These are phyloP conservation scores for Echinosophora koreensis DNA, from an alignment of 306 rosid species.

Conservation along the genomic window DNA sequence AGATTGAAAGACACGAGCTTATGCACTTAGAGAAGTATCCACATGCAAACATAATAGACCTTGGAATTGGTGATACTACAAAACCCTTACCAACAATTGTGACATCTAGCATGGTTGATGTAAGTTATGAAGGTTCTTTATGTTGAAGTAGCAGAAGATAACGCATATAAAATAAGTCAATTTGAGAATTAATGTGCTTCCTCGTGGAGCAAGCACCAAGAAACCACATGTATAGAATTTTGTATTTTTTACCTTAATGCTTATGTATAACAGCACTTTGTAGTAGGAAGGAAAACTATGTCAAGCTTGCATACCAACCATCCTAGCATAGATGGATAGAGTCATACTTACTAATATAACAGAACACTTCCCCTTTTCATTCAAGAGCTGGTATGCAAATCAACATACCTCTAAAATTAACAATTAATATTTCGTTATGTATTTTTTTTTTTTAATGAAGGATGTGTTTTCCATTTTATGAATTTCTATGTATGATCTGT, in stretches of 20 bases:
- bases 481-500: not conserved
- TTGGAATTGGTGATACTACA: constrained; percentile 80
- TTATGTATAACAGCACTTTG: not conserved
- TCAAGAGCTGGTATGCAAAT: not conserved
- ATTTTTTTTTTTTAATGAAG: not conserved
- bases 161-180: not conserved
- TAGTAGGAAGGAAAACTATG: not conserved
- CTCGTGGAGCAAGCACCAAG: not conserved
- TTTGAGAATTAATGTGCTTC: constrained; percentile 3
- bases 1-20: constrained; percentile 68
- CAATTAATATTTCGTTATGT: not conserved
- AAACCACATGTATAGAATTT: not conserved
- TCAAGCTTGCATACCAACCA: constrained; percentile 1
- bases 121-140: constrained; percentile 46
- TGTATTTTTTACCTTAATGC: not conserved
- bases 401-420: constrained; percentile 4
- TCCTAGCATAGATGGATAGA: not conserved
- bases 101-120: constrained; percentile 71
- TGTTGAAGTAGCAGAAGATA: constrained; percentile 10
- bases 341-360: not conserved
- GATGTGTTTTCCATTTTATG: not conserved
- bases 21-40: constrained; percentile 68
- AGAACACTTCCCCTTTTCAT: not conserved
- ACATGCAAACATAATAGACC: constrained; percentile 70
- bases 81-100: constrained; percentile 70